phyloP scores from a whole-genome alignment of 2,329 filamentous ascomycete species.

The Aspergillus sp. region DNA sequence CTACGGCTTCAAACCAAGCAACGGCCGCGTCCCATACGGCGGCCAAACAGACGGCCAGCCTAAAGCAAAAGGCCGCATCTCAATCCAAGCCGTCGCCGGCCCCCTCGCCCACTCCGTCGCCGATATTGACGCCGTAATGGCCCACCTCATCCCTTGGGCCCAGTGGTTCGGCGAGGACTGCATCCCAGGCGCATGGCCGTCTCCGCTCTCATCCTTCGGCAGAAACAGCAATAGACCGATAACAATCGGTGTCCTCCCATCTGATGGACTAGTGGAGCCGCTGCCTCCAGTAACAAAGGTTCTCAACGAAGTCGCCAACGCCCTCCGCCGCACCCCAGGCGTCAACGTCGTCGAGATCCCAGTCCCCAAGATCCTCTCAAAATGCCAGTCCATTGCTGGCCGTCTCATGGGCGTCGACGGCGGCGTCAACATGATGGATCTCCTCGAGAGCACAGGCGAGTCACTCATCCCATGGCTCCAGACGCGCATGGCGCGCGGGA shows the following conservation, averaged over 20 bases:
- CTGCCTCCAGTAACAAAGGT: conserved; percentile 42
- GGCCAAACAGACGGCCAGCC: conserved; percentile 49
- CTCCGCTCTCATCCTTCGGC: conserved; percentile 20
- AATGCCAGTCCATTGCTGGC: conserved; percentile 58
- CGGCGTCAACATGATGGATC: conserved; percentile 55
- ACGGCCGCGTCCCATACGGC: conserved; percentile 51
- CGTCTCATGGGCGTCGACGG: conserved; percentile 61
- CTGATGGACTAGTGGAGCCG: conserved; percentile 37
- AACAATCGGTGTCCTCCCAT: conserved; percentile 45
- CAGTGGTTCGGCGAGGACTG: conserved; percentile 53
- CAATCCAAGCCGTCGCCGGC: conserved; percentile 51
- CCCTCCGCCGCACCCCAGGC: conserved; percentile 36
- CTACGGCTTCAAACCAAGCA: conserved; percentile 53
- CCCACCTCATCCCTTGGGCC: conserved; percentile 51
- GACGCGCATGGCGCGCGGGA: conserved; percentile 50
- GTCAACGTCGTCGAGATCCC: conserved; percentile 61
- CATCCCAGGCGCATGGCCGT: conserved; percentile 43
- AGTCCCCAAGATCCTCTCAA: conserved; percentile 52
- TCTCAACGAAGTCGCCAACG: conserved; percentile 39
- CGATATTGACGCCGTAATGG: conserved; percentile 50
- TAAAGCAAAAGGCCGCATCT: conserved; percentile 49
- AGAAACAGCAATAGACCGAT: conserved; percentile 25
- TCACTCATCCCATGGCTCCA: conserved; percentile 62
- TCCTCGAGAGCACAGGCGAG: conserved; percentile 56
- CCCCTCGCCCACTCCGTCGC: conserved; percentile 41